Evolutionary conservation across 2,329 filamentous ascomycete species (phyloP), one percentile per base, ranked within the genome.

Genomic region (Chrysoporthe puriensis): DNA sequence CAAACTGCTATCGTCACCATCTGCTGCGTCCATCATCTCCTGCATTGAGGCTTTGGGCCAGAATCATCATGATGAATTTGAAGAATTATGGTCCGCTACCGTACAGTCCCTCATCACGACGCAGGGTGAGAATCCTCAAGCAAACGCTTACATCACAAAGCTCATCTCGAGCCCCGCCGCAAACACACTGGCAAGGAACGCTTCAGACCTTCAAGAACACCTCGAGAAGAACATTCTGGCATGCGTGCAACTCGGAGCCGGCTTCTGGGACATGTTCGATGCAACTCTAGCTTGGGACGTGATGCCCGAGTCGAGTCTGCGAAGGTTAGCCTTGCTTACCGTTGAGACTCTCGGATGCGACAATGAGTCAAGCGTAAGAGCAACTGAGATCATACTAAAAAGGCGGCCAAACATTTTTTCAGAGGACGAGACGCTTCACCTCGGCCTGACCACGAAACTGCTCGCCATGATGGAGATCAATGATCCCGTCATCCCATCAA

Each of bases 1-100:
- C 0, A 78, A 81, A 1, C 79, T 96, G 18, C 78, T 94, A 2
- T 78, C 85, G 1, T 94, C 92, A 0, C 87, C 91, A 0, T 94
- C 93, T 1, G 86, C 88, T 0, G 78, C 85, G 1, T 85, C 90
- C 62, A 77, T 97, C 0, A 80, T 94, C 8, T 86, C 89, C 0
- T 87, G 89, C 13, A 80, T 97, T 0, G 85, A 89, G 60, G 77
- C 85, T 0, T 80, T 89, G 52, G 83, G 85, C 1, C 75, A 77
- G 50, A 79, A 73, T 64, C 80, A 76, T 66, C 75, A 75, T 0
- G 71, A 73, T 0, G 73, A 76, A 0, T 85, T 84, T 63, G 74
- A 76, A 11, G 70, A 71, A 1, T 76, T 83, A 0, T 88, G 85
- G 85, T 77, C 75, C 34, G 72, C 76, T 0, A 83, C 85, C 73